Evolutionary conservation across 2,329 filamentous ascomycete genomes (phyloP).

Genomic region (Stemphylium lycopersici): DNA sequence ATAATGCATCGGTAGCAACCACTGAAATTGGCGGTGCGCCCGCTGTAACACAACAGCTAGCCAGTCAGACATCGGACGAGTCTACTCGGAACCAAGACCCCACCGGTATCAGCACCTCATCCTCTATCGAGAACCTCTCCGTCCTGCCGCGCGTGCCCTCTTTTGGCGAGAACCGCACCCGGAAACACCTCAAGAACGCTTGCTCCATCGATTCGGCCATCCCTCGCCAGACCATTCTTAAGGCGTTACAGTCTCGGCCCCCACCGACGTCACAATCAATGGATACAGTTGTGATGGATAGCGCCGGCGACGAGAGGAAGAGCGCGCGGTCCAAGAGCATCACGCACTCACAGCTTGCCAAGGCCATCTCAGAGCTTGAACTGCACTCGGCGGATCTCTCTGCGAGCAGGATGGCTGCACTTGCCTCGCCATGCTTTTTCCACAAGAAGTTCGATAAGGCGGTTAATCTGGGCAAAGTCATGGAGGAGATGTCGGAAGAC

Average conservation of each 20-base stretch:
- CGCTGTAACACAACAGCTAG: conserved; percentile 23
- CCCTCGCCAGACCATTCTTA: conserved; percentile 81
- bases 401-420: conserved; percentile 62
- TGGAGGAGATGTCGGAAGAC: conserved; percentile 89
- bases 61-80: conserved; percentile 36
- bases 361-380: conserved; percentile 61
- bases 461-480: conserved; percentile 90
- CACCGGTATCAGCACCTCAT: conserved; percentile 35
- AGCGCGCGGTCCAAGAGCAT: conserved; percentile 38
- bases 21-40: conserved; percentile 37
- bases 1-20: conserved; percentile 42
- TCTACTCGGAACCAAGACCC: conserved; percentile 25
- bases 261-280: conserved; percentile 64
- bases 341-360: conserved; percentile 64
- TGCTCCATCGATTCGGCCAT: conserved; percentile 66
- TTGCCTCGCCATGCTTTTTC: conserved; percentile 96
- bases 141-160: conserved; percentile 41
- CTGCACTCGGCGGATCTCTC: conserved; percentile 51
- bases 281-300: conserved; percentile 63
- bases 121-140: conserved; percentile 46
- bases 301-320: conserved; percentile 41
- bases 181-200: conserved; percentile 49
- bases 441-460: conserved; percentile 96
- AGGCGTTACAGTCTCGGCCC: conserved; percentile 72
- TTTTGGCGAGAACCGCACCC: conserved; percentile 46